Conservation (phyloP, 371 early-diverging fungal genomes). For the Rhizopus arrhizus region DNA sequence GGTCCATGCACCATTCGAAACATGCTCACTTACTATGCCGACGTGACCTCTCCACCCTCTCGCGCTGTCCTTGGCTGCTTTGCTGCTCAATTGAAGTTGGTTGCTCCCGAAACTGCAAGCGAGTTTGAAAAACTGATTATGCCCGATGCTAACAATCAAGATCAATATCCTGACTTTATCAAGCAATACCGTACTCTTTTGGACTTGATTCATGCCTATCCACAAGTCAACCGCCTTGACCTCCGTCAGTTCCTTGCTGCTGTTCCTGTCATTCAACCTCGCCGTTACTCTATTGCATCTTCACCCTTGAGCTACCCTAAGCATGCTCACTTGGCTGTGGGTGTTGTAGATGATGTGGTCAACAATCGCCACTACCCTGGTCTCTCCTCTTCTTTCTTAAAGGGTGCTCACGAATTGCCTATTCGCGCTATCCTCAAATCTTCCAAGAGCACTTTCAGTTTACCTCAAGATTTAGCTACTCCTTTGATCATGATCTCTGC, state of each 20-base stretch:
- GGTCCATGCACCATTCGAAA: conserved; percentile 55
- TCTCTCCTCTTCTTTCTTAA: conserved; percentile 46
- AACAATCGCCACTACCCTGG: conserved; percentile 46
- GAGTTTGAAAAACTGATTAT: conserved; percentile 35
- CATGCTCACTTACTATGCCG: conserved; percentile 54
- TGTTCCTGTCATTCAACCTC: conserved; percentile 52
- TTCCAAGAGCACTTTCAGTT: conserved; percentile 41
- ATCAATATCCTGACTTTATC: conserved; percentile 47
- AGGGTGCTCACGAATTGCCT: background rate
- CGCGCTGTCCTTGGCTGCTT: conserved; percentile 48
- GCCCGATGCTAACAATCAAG: conserved; percentile 38
- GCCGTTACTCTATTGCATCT: conserved; percentile 61
- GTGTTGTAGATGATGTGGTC: conserved; percentile 47
- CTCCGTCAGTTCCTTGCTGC: conserved; percentile 51
- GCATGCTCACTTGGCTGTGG: conserved; percentile 40
- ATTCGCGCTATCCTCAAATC: conserved; percentile 47
- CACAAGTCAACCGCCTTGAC: conserved; percentile 48
- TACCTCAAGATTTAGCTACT: conserved; percentile 38
- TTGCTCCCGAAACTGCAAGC: conserved; percentile 41
- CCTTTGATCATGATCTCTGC: conserved; percentile 64
- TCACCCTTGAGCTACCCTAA: conserved; percentile 40
- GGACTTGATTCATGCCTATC: conserved; percentile 48
- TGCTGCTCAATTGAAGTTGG: conserved; percentile 41
- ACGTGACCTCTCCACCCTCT: conserved; percentile 49
- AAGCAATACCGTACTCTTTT: conserved; percentile 49